These are phyloP conservation scores for Ustilago nuda DNA, from an alignment of 1,284 basidiomycete genomes.

Conservation along the genomic window DNA sequence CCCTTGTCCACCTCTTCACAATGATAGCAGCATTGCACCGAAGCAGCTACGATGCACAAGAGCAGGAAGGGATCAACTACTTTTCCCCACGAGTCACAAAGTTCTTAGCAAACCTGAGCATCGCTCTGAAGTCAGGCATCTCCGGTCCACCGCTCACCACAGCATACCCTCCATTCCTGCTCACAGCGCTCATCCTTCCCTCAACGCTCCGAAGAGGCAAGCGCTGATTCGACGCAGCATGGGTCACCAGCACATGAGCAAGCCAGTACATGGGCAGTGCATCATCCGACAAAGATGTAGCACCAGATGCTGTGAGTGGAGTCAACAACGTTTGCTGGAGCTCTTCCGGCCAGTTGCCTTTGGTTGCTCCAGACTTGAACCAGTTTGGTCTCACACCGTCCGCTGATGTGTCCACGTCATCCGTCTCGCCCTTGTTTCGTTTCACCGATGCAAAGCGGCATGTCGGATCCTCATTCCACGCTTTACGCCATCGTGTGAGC, in stretches of 20 bases:
- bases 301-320: conserved; percentile 58
- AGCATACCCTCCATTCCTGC: conserved; percentile 28
- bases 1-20: not conserved
- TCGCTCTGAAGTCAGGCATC: conserved; percentile 54
- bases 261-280: conserved; percentile 64
- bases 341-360: conserved; percentile 28
- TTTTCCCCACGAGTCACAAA: conserved; percentile 56
- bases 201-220: conserved; percentile 42
- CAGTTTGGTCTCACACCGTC: conserved; percentile 13
- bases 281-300: conserved; percentile 59
- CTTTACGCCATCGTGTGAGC: conserved; percentile 56
- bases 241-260: conserved; percentile 57
- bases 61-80: conserved; percentile 2
- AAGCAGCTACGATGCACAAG: not conserved
- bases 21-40: not conserved
- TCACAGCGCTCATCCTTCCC: conserved; percentile 24
- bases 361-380: conserved; percentile 10
- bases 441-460: conserved; percentile 52
- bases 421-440: conserved; percentile 7
- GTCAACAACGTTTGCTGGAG: conserved; percentile 48
- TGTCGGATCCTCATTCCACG: conserved; percentile 56
- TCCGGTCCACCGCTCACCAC: conserved; percentile 32
- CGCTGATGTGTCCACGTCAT: conserved; percentile 12
- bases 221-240: conserved; percentile 48
- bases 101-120: conserved; percentile 59